Evolutionary conservation across 805 yeast genomes (phyloP), one percentile per base, ranked within the genome.

Genomic region (Spathaspora passalidarum): DNA sequence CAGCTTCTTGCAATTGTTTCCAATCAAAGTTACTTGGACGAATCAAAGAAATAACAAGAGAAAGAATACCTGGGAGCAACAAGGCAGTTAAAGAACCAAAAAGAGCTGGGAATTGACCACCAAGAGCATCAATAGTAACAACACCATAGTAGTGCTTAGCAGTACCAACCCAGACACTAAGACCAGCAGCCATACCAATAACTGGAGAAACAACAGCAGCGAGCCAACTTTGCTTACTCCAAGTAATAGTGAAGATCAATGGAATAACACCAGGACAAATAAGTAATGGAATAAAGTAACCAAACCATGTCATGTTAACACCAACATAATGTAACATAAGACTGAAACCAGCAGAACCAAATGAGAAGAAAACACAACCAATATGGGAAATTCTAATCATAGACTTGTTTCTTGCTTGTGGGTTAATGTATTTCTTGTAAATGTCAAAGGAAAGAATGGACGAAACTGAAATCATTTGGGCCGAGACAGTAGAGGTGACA

Each of bases 391-490:
- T 70, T 18, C 60, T 52, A 32, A 74, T 66, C 51, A 75, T 66
- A 42, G 68, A 65, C 20, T 59, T 56, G 38, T 74, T 72, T n/a
- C 64, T 51, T 8, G 80, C 80, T 3, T 58, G 49, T 42, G 68
- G 68, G 39, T 68, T 70, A 47, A 72, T 53, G 54, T 74, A 75
- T 40, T 58, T 68, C 65, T 72, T 65, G 59, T 67, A 75, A 44
- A 73, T 64, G 53, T 75, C 80, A 51, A 69, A 75, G 1, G 79
- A 72, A 37, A 74, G 49, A 48, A 68, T 66, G 43, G 68, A 59
- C 44, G 68, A 60, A 25, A 66, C 72, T 2, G 73, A 66, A 35
- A 68, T 65, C 63, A 68, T 52, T 48, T 68, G 68, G 5, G 73
- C 71, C 42, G 69, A 61, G 6, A 65, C 66, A 5, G 73, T 65